Base-by-base conservation (phyloP, 2,329 filamentous ascomycete species). In the Penicillium sumatraense region DNA sequence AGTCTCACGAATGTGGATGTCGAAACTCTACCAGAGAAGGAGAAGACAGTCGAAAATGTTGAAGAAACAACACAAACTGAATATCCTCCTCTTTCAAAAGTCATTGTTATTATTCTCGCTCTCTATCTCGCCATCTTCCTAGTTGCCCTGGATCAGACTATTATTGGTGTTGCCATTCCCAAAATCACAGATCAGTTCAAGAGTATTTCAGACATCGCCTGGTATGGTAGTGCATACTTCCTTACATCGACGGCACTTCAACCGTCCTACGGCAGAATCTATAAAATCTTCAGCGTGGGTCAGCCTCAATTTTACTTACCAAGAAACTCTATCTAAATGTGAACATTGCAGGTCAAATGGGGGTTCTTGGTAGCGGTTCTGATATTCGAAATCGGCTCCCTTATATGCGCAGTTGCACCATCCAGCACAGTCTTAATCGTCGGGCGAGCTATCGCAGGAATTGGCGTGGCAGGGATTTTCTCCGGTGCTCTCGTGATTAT, bases 391-490 rank as follows among this genome's bases (percentile, higher is more conserved):
- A 54, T 56, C 20, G 58, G 58, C 13, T 58, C 54, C 10, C 56
- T 71, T 9, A 58, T 79, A 5, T 75, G 72, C 49, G 74, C 62
- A 1, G 70, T 69, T 8, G 70, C 73, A 0, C 68, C 70, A 1
- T 71, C 58, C 20, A 73, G 68, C 42, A 58, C 72, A 13, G 67
- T 68, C 26, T 55, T 75, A 11, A 72, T 75, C 18, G 58, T 74
- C n/a, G 73, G 73, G 9, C 61, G 73, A 44, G 72, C 71, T 23
- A 65, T 76, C 35, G 66, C 71, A 26, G 72, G 73, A 6, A 57
- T 72, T 41, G 73, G 73, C 6, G 67, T 65, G n/a, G 71, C 70
- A 0, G 72, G 73, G 4, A 71, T 75, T 40, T 67, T 72, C 46
- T 69, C 70, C 13, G 69, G 69, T 9, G 61, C 62, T 1, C 46